Percentiles rank a stretch among this genome's conserved stretches.
Conservation (phyloP, 2,329 filamentous ascomycete species). For the Aspergillus pseudonomiae region DNA sequence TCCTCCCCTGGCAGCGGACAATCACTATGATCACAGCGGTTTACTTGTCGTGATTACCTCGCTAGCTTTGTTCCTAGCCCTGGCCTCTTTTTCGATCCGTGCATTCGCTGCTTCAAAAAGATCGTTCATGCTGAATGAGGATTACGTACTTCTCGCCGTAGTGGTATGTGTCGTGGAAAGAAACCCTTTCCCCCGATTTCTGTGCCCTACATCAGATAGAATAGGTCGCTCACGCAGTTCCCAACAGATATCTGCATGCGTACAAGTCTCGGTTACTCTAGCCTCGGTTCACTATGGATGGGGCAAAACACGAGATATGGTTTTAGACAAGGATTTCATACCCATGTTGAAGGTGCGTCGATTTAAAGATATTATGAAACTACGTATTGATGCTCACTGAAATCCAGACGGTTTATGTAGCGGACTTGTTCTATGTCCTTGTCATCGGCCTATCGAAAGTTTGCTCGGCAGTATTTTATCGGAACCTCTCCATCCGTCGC, state of each 20-base stretch:
- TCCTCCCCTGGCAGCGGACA: conserved; percentile 41
- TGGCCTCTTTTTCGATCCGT: conserved; percentile 45
- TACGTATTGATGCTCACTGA: background rate
- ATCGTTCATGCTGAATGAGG: conserved; percentile 36
- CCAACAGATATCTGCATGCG: conserved; percentile 35
- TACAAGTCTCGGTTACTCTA: conserved; percentile 45
- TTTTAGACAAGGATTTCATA: conserved; percentile 21
- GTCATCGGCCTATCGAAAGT: conserved; percentile 47
- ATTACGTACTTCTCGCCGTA: conserved; percentile 36
- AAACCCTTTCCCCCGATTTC: background rate
- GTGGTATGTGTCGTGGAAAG: conserved; percentile 27
- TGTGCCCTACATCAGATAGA: too few species aligned
- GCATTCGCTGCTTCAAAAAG: conserved; percentile 41
- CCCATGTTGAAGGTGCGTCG: conserved; percentile 41
- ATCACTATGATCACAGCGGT: conserved; percentile 43
- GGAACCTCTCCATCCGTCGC: conserved; percentile 20
- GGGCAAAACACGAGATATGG: conserved; percentile 37
- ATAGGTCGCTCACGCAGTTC: background rate
- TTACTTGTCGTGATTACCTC: conserved; percentile 45
- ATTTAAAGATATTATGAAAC: background rate
- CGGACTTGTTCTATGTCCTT: conserved; percentile 46
- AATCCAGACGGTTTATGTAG: conserved; percentile 38
- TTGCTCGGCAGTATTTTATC: conserved; percentile 29
- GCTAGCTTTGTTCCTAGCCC: conserved; percentile 40
- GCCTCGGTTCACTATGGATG: conserved; percentile 43